These are phyloP conservation scores for Helichrysum umbraculigerum DNA, from an alignment of 129 eudicot species.

Conservation along the genomic window DNA sequence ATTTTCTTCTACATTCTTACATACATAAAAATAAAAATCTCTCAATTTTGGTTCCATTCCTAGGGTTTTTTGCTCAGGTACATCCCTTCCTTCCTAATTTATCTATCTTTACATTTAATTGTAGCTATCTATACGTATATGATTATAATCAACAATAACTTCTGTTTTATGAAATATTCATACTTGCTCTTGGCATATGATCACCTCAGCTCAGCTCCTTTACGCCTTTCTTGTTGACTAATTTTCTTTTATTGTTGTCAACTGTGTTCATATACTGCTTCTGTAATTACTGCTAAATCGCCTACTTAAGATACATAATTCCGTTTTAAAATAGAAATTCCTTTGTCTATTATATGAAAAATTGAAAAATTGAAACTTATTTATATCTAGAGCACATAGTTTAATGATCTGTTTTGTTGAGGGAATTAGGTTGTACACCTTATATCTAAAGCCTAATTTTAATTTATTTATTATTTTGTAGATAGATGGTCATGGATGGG, in stretches of 20 bases:
- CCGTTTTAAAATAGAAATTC: too few species aligned
- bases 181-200: slow-evolving; percentile 21
- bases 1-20: too few species aligned
- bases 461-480: not conserved
- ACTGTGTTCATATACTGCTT: slow-evolving; percentile 9
- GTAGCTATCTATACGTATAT: not conserved
- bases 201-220: slow-evolving; percentile 9
- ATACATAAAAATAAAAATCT: not conserved
- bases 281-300: slow-evolving; percentile 3
- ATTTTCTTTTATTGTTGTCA: slow-evolving; percentile 4
- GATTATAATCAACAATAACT: slow-evolving; percentile 13
- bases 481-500: slow-evolving; percentile 62
- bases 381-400: not conserved
- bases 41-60: not conserved
- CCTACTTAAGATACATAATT: not conserved
- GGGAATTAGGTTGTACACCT: not conserved
- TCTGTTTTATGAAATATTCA: not conserved
- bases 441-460: not conserved
- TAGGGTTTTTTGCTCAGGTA: slow-evolving; percentile 37
- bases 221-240: slow-evolving; percentile 19
- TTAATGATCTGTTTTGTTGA: slow-evolving; percentile 1
- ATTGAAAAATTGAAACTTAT: not conserved
- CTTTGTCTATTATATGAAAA: not conserved
- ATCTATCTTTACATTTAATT: slow-evolving; percentile 16
- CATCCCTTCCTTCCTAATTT: not conserved